Base-by-base conservation (phyloP, 1,284 basidiomycete species). In the Cryptococcus jaspeensis region DNA sequence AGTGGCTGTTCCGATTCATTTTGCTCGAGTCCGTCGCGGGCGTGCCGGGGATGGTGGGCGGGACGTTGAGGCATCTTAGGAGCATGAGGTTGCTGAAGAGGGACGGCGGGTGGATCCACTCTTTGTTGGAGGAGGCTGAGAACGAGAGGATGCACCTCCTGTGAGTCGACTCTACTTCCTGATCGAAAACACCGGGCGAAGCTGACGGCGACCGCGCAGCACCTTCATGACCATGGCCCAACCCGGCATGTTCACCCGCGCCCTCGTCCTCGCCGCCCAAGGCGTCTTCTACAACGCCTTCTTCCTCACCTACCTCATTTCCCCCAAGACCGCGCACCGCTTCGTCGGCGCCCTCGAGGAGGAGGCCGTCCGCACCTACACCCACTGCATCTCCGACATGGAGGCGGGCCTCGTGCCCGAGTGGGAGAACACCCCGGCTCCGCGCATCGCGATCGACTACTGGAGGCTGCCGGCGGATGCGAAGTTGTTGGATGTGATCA, bases 261-360 rank as follows among this genome's bases (percentile, higher is more conserved):
- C 84, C 0, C 72, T 95, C 59, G 82, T 96, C 46, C 82, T 97
- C 43, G 89, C 84, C 36, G 90, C 92, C 2, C 95, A 99, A 68
- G 82, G 80, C 42, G 87, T 93, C 37, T 92, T 92, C 78, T 93
- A 90, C 78, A 94, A 95, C 76, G 71, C 87, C 9, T 94, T 95
- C 80, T 95, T 93, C 82, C 72, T 92, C 35, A 83, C 86, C 23
- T 96, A 95, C 74, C 74, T 94, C 54, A 64, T 94, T 48, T 88
- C 90, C 0, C 95, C 95, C 0, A 81, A 82, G 54, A 83, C 85
- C 1, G 92, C 90, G 61, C 95, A 98, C 77, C 89, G 95, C 35
- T 98, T 98, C 73, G 94, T 98, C 45, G 95, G 84, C n/a, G 81
- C 91, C 69, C 81, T 99, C 9, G 95, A 98, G 71, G 94, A 98